Percentiles rank a stretch among this genome's conserved stretches.
Conservation (phyloP, 1,284 basidiomycete genomes). For the Austroboletus niveus region DNA sequence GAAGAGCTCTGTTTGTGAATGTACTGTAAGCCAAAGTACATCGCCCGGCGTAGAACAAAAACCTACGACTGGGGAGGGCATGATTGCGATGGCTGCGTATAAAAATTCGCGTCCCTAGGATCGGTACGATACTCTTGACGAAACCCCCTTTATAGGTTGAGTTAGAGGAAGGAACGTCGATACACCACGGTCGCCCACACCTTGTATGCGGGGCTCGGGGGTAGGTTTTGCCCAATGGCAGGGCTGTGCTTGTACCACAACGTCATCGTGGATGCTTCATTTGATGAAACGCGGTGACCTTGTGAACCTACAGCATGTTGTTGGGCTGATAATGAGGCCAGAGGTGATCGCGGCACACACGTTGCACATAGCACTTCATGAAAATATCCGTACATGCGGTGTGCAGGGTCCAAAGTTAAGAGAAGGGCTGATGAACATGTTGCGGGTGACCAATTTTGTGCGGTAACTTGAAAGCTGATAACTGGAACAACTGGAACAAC, state of each 20-base stretch:
- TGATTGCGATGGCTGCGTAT: conserved; percentile 8
- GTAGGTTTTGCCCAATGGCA: conserved; percentile 3
- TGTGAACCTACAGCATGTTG: conserved; percentile 8
- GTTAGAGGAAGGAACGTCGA: background rate
- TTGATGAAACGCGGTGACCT: conserved; percentile 19
- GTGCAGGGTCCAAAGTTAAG: conserved; percentile 1
- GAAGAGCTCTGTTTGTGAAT: conserved; percentile 8
- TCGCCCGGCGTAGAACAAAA: background rate
- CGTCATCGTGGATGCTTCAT: background rate
- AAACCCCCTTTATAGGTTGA: conserved; percentile 15
- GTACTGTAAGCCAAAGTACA: conserved; percentile 1
- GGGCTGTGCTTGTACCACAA: background rate
- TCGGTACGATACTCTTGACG: background rate
- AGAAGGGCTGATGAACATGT: background rate
- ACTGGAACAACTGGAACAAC: background rate
- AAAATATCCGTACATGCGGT: background rate
- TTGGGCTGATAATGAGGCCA: conserved; percentile 9
- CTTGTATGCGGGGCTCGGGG: conserved; percentile 1
- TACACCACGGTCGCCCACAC: conserved; percentile 1
- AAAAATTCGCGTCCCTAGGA: background rate
- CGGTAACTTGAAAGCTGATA: background rate
- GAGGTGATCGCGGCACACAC: conserved; percentile 6
- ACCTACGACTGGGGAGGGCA: conserved; percentile 13
- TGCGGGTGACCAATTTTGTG: background rate
- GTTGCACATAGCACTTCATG: background rate